These are phyloP conservation scores for cucumber (Cucumis sativus) DNA, from an alignment of 306 rosid genomes.

Conservation along the genomic window Cucumber_9930_V3 NC_026655.2:25470501-25471000, in stretches of 20 bases:
- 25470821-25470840: too few species aligned
- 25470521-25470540: slow-evolving; percentile 89
- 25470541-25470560: slow-evolving; percentile 62
- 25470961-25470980: neutral
- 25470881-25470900: neutral
- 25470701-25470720: slow-evolving; percentile 20
- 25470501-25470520: slow-evolving; percentile 59
- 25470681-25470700: slow-evolving; percentile 3
- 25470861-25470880: too few species aligned
- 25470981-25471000: neutral
- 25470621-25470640: slow-evolving; percentile 42
- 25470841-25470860: neutral
- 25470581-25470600: slow-evolving; percentile 29
- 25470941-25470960: neutral
- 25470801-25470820: neutral
- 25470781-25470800: neutral
- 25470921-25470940: neutral
- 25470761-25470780: neutral
- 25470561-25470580: slow-evolving; percentile 35
- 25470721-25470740: neutral
- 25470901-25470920: neutral
- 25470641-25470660: slow-evolving; percentile 44
- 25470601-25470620: slow-evolving; percentile 33
- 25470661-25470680: slow-evolving; percentile 12
- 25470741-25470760: neutral